Percentiles rank a stretch among this genome's conserved stretches.
Evolutionary conservation across 73 alveolate genomes (phyloP).

Genomic region (Paramecium biaurelia): DNA sequence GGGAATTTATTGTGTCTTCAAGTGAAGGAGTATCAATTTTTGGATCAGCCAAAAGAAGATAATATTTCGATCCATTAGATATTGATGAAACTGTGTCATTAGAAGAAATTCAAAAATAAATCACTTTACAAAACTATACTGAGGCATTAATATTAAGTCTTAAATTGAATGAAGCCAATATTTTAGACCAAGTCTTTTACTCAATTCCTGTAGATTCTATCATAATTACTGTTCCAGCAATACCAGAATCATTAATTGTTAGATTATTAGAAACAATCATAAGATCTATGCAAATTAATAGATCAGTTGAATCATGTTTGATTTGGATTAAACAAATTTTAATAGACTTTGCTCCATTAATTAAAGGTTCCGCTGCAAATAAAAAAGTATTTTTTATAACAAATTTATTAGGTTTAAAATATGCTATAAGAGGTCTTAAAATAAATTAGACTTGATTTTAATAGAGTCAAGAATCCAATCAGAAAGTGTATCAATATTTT

Average conservation of each 20-base stretch:
- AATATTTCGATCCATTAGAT: conserved; percentile 53
- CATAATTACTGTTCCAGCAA: conserved; percentile 11
- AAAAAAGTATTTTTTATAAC: background rate
- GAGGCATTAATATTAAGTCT: conserved; percentile 37
- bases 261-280: conserved; percentile 41
- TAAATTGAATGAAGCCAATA: conserved; percentile 15
- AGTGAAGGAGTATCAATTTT: conserved; percentile 59
- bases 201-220: conserved; percentile 31
- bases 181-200: background rate
- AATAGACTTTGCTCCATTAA: background rate
- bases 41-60: conserved; percentile 29
- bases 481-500: conserved; percentile 19
- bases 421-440: conserved; percentile 6
- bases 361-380: conserved; percentile 2
- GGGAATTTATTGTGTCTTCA: conserved; percentile 41
- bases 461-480: background rate
- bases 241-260: conserved; percentile 51
- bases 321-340: conserved; percentile 49
- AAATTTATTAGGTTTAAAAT: background rate
- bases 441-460: conserved; percentile 12
- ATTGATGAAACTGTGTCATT: conserved; percentile 53
- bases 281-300: background rate
- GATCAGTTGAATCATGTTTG: conserved; percentile 26
- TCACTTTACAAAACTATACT: background rate
- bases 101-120: conserved; percentile 26